Evolutionary conservation across 495 filamentous ascomycete species (phyloP).

Genomic region (Parachaetomium inaequale): DNA sequence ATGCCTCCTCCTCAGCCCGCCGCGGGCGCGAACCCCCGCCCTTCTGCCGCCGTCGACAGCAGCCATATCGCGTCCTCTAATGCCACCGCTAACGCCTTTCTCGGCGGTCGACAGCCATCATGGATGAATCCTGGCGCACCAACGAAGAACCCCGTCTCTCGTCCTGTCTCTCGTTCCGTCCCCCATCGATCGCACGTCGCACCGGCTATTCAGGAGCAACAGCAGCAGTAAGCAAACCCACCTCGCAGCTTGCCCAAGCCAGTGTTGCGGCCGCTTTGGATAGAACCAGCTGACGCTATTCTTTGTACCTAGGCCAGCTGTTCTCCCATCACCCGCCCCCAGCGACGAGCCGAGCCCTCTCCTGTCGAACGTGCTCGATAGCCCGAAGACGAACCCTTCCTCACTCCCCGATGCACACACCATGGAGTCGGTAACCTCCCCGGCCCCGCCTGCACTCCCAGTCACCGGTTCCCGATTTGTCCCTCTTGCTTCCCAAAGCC

Average conservation of each 20-base stretch:
- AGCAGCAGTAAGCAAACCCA: constrained; percentile 17
- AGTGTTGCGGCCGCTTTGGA: background rate
- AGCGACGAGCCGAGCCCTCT: constrained; percentile 52
- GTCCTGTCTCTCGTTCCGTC: constrained; percentile 38
- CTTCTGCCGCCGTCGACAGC: constrained; percentile 9
- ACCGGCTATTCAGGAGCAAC: constrained; percentile 15
- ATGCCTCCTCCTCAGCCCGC: constrained; percentile 17
- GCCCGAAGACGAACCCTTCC: constrained; percentile 24
- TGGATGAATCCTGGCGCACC: constrained; percentile 56
- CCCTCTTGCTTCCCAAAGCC: background rate
- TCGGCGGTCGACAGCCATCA: constrained; percentile 60
- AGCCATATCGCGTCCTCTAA: constrained; percentile 61
- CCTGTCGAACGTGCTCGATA: constrained; percentile 29
- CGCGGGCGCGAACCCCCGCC: background rate
- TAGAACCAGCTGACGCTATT: background rate
- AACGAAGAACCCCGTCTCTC: constrained; percentile 28
- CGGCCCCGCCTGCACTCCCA: constrained; percentile 7
- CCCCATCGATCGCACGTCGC: background rate
- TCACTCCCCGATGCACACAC: constrained; percentile 18
- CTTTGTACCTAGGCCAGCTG: constrained; percentile 14
- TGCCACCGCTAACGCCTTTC: constrained; percentile 63
- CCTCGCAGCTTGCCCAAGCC: too few relatives aligned
- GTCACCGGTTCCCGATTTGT: constrained; percentile 33
- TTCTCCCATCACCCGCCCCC: constrained; percentile 54
- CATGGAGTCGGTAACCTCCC: constrained; percentile 9